Base-by-base conservation (phyloP, 2,329 filamentous ascomycete species). In the Ophiostoma novo-ulmi region DNA sequence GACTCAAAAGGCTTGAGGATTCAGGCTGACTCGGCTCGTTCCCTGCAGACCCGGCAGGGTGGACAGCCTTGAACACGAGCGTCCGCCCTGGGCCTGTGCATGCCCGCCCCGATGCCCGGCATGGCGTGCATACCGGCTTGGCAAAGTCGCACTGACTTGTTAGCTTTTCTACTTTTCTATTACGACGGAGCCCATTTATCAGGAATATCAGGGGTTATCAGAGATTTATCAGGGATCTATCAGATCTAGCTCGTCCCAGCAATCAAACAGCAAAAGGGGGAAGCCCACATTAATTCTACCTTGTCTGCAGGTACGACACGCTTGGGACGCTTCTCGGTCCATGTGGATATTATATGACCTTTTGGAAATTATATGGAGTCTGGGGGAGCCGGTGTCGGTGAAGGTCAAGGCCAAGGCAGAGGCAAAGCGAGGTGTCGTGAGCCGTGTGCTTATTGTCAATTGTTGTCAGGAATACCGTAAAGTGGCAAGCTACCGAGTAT, bases 81-180 rank as follows among this genome's bases (percentile, higher is more conserved):
- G 66, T 39, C 4, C 70, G 66, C 2, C 67, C 66, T 1, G 10
- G 3, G 4, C 70, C 70, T 10, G 58, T 65, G 41, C 70, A 71
- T 20, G 35, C 10, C 20, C 66, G 39, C 1, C 55, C 41, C 5
- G 70, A 22, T 35, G 48, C 13, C 6, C 39, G 61, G 41, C 70
- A 71, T 20, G 55, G 70, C 35, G 66, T 65, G 66, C 70, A 71
- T 5, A 39, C 17, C 1, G 70, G 70, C 58, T 52, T 41, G 5
- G 35, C 70, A 35, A 65, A 39, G 38, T 71, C 70, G 22, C 70
- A 71, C 70, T 71, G 26, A 1, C 22, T 41, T 41, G 65, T 67
- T 48, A 48, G 65, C 39, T 4, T 13, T 11, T 14, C 52, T 48
- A 17, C 6, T 20, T 22, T 26, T 26, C 52, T 17, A 48, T 48